These are phyloP conservation scores for Candida nemodendra DNA, from an alignment of 805 yeast species.

Conservation along the genomic window DNA sequence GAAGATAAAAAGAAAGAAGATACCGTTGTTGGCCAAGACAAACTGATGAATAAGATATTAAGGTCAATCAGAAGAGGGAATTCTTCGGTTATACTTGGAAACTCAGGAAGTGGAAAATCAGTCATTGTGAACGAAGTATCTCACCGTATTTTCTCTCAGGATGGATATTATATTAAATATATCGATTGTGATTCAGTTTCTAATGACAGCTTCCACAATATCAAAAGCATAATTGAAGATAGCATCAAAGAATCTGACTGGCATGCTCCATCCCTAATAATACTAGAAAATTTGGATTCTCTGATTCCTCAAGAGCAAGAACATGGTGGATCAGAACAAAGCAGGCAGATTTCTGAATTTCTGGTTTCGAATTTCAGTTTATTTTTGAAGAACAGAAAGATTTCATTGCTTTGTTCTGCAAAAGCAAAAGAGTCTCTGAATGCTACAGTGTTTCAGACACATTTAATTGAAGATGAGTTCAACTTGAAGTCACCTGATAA, in stretches of 20 bases:
- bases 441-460: conserved; percentile 58
- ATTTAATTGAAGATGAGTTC: conserved; percentile 62
- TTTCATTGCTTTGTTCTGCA: conserved; percentile 63
- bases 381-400: conserved; percentile 44
- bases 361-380: conserved; percentile 45
- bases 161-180: conserved; percentile 47
- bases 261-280: conserved; percentile 72
- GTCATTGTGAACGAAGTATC: conserved; percentile 46
- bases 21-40: conserved; percentile 59
- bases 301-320: conserved; percentile 65
- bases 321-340: conserved; percentile 53
- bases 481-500: conserved; percentile 70
- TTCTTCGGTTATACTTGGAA: conserved; percentile 68
- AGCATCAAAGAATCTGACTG: conserved; percentile 50
- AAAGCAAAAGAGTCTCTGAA: conserved; percentile 66
- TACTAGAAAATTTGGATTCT: conserved; percentile 77
- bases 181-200: conserved; percentile 54
- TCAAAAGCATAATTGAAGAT: conserved; percentile 44
- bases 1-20: not conserved
- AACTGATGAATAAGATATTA: conserved; percentile 38
- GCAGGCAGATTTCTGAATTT: conserved; percentile 65
- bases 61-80: conserved; percentile 39
- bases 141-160: conserved; percentile 32
- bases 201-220: conserved; percentile 53
- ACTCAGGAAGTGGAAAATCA: conserved; percentile 82